A percentile compares a stretch with the other conserved stretches of the same genome.
These are phyloP conservation scores for Pseudodiploospora longispora DNA, from an alignment of 2,329 filamentous ascomycete genomes.

Conservation along the genomic window DNA sequence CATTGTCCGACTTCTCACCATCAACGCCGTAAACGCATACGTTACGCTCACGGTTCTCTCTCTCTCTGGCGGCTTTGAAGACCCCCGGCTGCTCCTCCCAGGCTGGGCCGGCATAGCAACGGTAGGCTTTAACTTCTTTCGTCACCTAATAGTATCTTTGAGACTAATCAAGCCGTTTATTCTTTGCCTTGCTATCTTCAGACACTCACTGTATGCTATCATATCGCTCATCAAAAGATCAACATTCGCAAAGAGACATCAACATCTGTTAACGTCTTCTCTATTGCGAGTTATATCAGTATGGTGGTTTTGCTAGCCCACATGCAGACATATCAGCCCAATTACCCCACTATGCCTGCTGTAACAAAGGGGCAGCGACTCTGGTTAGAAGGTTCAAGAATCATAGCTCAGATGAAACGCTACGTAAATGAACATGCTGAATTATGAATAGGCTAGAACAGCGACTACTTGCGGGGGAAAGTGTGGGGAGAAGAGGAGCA, in stretches of 20 bases:
- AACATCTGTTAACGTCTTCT: conserved; percentile 70
- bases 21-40: conserved; percentile 67
- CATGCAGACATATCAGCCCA: conserved; percentile 53
- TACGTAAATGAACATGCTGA: conserved; percentile 22
- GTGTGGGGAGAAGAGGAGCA: too few relatives aligned
- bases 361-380: conserved; percentile 31
- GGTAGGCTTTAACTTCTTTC: conserved; percentile 33
- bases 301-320: conserved; percentile 63
- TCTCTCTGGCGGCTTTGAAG: conserved; percentile 60
- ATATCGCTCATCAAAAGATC: conserved; percentile 69
- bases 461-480: too few relatives aligned
- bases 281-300: conserved; percentile 66
- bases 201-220: conserved; percentile 68
- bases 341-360: conserved; percentile 53
- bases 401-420: conserved; percentile 21
- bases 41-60: conserved; percentile 65
- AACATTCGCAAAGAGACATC: conserved; percentile 73
- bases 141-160: background rate
- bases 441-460: conserved; percentile 11
- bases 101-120: conserved; percentile 74
- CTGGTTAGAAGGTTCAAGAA: conserved; percentile 26
- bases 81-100: conserved; percentile 62
- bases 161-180: too few relatives aligned
- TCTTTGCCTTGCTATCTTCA: conserved; percentile 19
- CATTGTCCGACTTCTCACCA: conserved; percentile 68